These are phyloP conservation scores for Paecilomyces sp. DNA, from an alignment of 2,329 filamentous ascomycete species.

Conservation along the genomic window DNA sequence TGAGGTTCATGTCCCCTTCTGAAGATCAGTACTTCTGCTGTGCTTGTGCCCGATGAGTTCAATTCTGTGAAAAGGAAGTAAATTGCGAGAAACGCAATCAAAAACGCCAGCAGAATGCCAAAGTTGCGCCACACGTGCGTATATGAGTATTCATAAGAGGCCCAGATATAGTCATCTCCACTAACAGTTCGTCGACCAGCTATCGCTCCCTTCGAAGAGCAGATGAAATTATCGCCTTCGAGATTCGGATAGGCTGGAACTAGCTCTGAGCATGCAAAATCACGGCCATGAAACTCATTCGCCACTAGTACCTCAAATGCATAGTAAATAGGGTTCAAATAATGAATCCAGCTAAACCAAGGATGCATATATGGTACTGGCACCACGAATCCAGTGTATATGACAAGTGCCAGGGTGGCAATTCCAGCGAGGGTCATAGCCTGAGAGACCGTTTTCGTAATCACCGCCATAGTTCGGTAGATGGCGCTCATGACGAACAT, in stretches of 20 bases:
- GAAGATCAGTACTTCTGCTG: constrained; percentile 68
- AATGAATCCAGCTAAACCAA: constrained; percentile 40
- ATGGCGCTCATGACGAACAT: constrained; percentile 66
- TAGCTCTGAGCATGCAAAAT: constrained; percentile 20
- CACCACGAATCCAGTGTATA: constrained; percentile 32
- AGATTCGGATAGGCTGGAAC: constrained; percentile 13
- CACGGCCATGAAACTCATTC: constrained; percentile 24
- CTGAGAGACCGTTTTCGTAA: constrained; percentile 27
- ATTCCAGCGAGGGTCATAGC: constrained; percentile 43
- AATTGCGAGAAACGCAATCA: constrained; percentile 49
- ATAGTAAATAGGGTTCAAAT: constrained; percentile 25
- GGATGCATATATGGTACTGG: constrained; percentile 39
- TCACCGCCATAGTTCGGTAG: constrained; percentile 71
- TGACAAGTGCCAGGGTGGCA: constrained; percentile 20
- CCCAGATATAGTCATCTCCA: constrained; percentile 51
- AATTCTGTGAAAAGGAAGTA: constrained; percentile 46
- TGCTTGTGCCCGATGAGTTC: constrained; percentile 59
- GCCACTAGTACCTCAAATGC: constrained; percentile 21
- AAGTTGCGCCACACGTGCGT: constrained; percentile 63
- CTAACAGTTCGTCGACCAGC: constrained; percentile 24
- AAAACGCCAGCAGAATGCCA: constrained; percentile 59
- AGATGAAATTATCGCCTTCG: constrained; percentile 12
- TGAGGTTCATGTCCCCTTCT: constrained; percentile 26
- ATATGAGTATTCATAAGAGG: constrained; percentile 53
- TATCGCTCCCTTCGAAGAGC: constrained; percentile 12